phyloP scores from a whole-genome alignment of 176 grass and related monocot species.

The Juncus inflexus region DNA sequence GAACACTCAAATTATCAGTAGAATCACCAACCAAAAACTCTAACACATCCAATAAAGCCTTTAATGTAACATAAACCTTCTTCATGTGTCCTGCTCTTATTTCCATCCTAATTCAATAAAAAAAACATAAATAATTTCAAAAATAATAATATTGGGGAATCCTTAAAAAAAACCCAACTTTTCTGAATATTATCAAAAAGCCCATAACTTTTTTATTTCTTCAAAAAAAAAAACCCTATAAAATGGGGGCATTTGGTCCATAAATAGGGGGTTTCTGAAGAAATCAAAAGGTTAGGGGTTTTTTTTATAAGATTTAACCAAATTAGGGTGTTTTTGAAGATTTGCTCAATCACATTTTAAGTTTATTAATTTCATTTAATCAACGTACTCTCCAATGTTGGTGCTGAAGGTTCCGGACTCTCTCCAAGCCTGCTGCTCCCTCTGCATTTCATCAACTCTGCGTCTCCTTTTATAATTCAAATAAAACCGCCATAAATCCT shows the following conservation, averaged over 20 bases:
- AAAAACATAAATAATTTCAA: conserved; percentile 10
- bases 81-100: conserved; percentile 60
- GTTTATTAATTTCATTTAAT: not conserved
- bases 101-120: conserved; percentile 52
- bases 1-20: conserved; percentile 54
- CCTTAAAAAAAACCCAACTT: too few species aligned
- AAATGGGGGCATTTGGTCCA: too few species aligned
- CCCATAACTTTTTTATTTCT: too few species aligned
- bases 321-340: too few species aligned
- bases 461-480: conserved; percentile 54
- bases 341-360: too few species aligned
- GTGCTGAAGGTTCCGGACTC: conserved; percentile 70
- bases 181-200: too few species aligned
- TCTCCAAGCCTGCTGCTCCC: conserved; percentile 57
- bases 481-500: conserved; percentile 71
- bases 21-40: conserved; percentile 58
- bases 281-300: too few species aligned
- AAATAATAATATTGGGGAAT: too few species aligned
- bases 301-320: too few species aligned
- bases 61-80: conserved; percentile 80
- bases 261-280: too few species aligned
- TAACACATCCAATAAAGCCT: conserved; percentile 81
- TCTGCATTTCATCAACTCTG: conserved; percentile 66
- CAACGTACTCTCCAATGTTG: conserved; percentile 48
- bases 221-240: too few species aligned